phyloP scores from a whole-genome alignment of 768 basidiomycete genomes.

The Lyophyllum shimeji region DNA sequence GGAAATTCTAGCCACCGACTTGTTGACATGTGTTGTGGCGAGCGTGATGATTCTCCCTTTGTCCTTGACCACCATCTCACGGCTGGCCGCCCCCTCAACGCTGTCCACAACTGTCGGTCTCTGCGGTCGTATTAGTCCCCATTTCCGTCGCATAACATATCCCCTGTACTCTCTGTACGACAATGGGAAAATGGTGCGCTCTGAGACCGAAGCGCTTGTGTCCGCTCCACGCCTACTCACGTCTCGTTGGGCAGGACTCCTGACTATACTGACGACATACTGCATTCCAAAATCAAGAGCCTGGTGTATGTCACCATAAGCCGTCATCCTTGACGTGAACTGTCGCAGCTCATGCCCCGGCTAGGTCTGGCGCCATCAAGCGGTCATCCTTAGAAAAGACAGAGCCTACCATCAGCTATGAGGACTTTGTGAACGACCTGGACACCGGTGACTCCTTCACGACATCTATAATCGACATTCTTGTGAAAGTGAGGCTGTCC shows the following conservation, averaged over 20 bases:
- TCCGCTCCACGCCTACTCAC: constrained; percentile 11
- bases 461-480: constrained; percentile 67
- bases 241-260: constrained; percentile 52
- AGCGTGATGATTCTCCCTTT: constrained; percentile 23
- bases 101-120: constrained; percentile 2
- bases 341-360: constrained; percentile 3
- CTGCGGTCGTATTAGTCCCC: not conserved
- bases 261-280: constrained; percentile 70
- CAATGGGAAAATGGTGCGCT: constrained; percentile 74
- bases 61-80: constrained; percentile 30
- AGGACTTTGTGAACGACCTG: constrained; percentile 73
- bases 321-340: constrained; percentile 1
- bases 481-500: constrained; percentile 64
- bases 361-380: constrained; percentile 71
- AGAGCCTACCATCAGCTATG: constrained; percentile 68
- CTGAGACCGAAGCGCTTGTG: constrained; percentile 11
- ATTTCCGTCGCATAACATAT: constrained; percentile 19
- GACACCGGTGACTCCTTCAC: constrained; percentile 83
- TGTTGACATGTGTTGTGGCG: constrained; percentile 35
- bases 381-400: constrained; percentile 63
- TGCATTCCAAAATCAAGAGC: constrained; percentile 72
- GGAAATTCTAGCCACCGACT: constrained; percentile 23
- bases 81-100: constrained; percentile 1
- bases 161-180: constrained; percentile 18
- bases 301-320: constrained; percentile 58